Conservation (phyloP, 2,329 filamentous ascomycete species). For the Chrysoporthe deuterocubensis region DNA sequence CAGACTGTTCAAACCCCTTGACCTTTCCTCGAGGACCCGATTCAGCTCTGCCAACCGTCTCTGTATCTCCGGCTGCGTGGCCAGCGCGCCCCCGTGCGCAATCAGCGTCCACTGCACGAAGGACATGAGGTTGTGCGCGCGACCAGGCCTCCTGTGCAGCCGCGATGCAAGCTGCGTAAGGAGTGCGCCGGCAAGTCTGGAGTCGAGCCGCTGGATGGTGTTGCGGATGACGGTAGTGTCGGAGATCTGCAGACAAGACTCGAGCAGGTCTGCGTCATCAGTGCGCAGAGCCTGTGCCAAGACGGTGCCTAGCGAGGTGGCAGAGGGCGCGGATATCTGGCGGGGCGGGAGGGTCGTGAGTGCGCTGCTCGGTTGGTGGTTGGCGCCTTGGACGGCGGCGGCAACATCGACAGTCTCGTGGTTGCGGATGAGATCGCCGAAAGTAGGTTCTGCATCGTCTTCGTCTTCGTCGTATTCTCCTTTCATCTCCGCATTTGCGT, state of each 20-base stretch:
- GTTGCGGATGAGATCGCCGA: slow-evolving; percentile 82
- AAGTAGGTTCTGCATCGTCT: slow-evolving; percentile 64
- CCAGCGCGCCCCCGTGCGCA: slow-evolving; percentile 87
- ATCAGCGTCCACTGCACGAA: slow-evolving; percentile 97
- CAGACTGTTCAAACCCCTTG: slow-evolving; percentile 79
- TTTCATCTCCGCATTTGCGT: slow-evolving; percentile 28
- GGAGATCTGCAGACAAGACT: slow-evolving; percentile 84
- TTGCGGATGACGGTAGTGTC: slow-evolving; percentile 79
- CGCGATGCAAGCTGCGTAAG: slow-evolving; percentile 85
- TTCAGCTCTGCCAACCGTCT: slow-evolving; percentile 78
- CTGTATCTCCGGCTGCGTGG: slow-evolving; percentile 82
- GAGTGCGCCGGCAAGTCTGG: slow-evolving; percentile 76
- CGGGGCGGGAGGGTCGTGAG: slow-evolving; percentile 45
- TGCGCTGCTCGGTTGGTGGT: slow-evolving; percentile 35
- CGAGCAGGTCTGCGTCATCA: slow-evolving; percentile 86
- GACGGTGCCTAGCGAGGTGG: slow-evolving; percentile 87
- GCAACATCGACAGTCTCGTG: slow-evolving; percentile 78
- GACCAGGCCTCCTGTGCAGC: slow-evolving; percentile 83
- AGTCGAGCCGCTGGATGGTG: slow-evolving; percentile 90
- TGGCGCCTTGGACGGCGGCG: slow-evolving; percentile 55
- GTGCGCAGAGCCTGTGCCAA: slow-evolving; percentile 91
- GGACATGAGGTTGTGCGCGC: slow-evolving; percentile 86
- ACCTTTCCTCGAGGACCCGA: slow-evolving; percentile 84
- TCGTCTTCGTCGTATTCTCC: slow-evolving; percentile 51
- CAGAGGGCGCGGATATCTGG: slow-evolving; percentile 65